phyloP scores from a whole-genome alignment of 140 eudicot species.

The Stevia rebaudiana region DNA sequence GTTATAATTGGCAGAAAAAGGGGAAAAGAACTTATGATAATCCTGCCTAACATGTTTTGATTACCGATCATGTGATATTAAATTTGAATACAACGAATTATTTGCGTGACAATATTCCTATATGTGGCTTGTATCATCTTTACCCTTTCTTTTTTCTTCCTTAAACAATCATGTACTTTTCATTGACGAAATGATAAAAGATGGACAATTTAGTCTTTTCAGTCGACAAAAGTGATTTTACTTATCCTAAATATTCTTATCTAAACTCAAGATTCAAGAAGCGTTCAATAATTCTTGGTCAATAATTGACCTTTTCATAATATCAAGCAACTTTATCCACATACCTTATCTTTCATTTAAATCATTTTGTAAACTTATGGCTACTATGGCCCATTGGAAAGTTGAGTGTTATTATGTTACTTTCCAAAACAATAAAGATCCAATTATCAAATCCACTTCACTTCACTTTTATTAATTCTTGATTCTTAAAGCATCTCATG shows the following conservation, averaged over 20 bases:
- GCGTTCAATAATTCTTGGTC: slow-evolving; percentile 1
- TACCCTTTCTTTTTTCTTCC: background rate
- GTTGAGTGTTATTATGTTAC: slow-evolving; percentile 26
- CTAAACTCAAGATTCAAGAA: slow-evolving; percentile 14
- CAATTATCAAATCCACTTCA: slow-evolving; percentile 14
- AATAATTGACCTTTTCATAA: slow-evolving; percentile 17
- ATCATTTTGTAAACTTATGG: slow-evolving; percentile 19
- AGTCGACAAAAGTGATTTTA: background rate
- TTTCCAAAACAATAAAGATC: slow-evolving; percentile 18
- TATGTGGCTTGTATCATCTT: background rate
- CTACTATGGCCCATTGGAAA: slow-evolving; percentile 18
- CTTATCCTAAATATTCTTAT: background rate
- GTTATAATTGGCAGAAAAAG: too few species aligned
- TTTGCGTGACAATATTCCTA: background rate
- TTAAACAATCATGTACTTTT: background rate
- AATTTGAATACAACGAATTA: background rate
- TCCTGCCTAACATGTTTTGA: background rate
- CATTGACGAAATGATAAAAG: background rate
- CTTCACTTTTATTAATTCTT: slow-evolving; percentile 25
- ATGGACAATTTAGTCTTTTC: background rate
- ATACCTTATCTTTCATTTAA: background rate
- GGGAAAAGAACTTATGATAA: background rate
- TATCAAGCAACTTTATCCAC: background rate
- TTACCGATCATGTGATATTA: background rate
- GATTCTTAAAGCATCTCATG: slow-evolving; percentile 18